Evolutionary conservation across 2,329 filamentous ascomycete genomes (phyloP), one percentile per base, ranked within the genome.

Genomic region (Elsinoe arachidis): DNA sequence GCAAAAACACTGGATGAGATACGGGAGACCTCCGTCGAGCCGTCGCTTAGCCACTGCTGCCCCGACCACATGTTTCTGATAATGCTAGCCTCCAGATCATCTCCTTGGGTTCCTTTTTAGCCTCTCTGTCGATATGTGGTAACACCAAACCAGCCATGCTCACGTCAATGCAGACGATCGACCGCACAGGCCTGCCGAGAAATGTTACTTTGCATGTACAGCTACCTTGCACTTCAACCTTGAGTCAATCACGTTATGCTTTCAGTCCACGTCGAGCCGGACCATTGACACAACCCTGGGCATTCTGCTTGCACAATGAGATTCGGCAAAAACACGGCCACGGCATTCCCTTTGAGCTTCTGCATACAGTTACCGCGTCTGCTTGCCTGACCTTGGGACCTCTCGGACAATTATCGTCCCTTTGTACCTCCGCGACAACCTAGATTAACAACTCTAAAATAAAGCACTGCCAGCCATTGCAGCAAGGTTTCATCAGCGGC

Each of bases 11-110:
- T 30, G 14, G 33, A 33, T 34, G 15, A 19, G 49, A 34, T 34
- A 34, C 49, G 49, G 49, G 49, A 53, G 49, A 10, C 9, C 49
- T 39, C 33, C 49, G 34, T 37, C 49, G 49, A 53, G 34, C 49
- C 49, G 49, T 53, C 49, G 49, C 49, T 53, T 53, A 39, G 49
- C 30, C 26, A 30, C 19, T 39, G 34, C 49, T 53, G 49, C 49
- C 49, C 49, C 49, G 49, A 53, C 49, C 49, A 53, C 34, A 53
- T 53, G 49, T 53, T 53, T 53, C 49, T 53, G 49, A 53, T 53
- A 30, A 53, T 53, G 49, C 34, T 53, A 53, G 34, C 9, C 33
- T 35, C 19, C 10, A 35, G 7, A 19, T 21, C 49, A 15, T 46
- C n/a, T 53, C 35, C 33, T 19, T 9, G 21, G 26, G 26, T 46